A percentile compares a stretch with the other conserved stretches of the same genome.
These are phyloP conservation scores for Pontederia crassipes DNA, from an alignment of 176 grass and related monocot species.

Conservation along the genomic window DNA sequence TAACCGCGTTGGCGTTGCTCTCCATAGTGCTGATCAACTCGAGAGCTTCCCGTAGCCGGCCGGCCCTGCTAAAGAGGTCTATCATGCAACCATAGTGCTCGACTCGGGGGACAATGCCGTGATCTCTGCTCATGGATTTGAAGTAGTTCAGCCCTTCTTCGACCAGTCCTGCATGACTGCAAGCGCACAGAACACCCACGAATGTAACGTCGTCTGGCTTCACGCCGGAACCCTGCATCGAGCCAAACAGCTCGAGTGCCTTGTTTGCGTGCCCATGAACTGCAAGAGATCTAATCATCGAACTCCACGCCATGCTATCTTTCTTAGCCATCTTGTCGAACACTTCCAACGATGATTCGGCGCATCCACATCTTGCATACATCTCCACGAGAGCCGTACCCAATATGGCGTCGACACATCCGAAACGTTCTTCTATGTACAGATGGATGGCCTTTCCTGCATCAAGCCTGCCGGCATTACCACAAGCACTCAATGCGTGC, in stretches of 20 bases:
- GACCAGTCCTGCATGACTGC: conserved; percentile 39
- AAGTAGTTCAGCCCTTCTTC: conserved; percentile 30
- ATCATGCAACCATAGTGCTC: conserved; percentile 42
- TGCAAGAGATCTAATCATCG: conserved; percentile 9
- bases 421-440: background rate
- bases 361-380: conserved; percentile 15
- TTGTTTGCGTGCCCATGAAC: background rate
- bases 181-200: conserved; percentile 32
- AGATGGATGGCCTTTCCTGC: conserved; percentile 4
- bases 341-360: background rate
- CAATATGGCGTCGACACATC: background rate
- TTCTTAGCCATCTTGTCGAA: conserved; percentile 12
- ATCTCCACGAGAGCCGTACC: conserved; percentile 14
- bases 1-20: conserved; percentile 23
- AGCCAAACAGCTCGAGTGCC: background rate
- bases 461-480: conserved; percentile 2
- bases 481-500: conserved; percentile 4
- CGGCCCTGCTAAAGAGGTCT: conserved; percentile 37
- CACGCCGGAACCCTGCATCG: conserved; percentile 2
- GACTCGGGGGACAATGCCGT: conserved; percentile 23
- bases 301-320: conserved; percentile 13
- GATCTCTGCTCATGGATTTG: conserved; percentile 17
- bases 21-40: conserved; percentile 20
- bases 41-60: conserved; percentile 31
- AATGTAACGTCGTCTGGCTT: conserved; percentile 24